A percentile compares a stretch with the other conserved stretches of the same genome.
Evolutionary conservation across 257 asterid species (phyloP).

Genomic region (Ilex aquifolium): DNA sequence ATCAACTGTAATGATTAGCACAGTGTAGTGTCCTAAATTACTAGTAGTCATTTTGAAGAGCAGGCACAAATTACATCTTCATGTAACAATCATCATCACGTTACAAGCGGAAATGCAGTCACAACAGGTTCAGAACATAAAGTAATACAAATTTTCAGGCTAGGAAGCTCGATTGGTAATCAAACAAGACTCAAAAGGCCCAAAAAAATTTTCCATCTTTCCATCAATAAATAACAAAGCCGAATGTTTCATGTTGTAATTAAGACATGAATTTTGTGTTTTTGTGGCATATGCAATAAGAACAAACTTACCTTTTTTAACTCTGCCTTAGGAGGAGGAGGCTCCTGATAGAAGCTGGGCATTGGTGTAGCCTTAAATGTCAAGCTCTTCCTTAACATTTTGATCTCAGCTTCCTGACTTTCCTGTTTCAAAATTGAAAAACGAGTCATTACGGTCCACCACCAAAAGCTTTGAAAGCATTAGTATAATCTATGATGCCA

Average conservation of each 20-base stretch:
- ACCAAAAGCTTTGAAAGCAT: neutral
- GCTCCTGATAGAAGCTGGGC: slow-evolving; percentile 99
- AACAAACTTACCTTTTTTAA: slow-evolving; percentile 68
- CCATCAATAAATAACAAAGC: too few species aligned
- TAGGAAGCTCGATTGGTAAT: too few species aligned
- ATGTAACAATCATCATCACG: too few species aligned
- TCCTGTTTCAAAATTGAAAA: slow-evolving; percentile 45
- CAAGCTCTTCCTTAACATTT: slow-evolving; percentile 72
- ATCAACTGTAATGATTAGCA: too few species aligned
- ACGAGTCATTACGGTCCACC: neutral
- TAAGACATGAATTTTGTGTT: neutral
- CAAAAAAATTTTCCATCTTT: too few species aligned
- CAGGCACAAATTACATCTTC: too few species aligned
- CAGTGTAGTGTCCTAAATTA: too few species aligned
- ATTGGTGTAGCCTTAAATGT: slow-evolving; percentile 93
- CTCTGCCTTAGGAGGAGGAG: slow-evolving; percentile 84
- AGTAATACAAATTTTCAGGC: too few species aligned
- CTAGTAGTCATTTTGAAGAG: too few species aligned
- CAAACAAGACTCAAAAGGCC: too few species aligned
- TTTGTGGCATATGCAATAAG: slow-evolving; percentile 2
- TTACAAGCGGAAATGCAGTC: too few species aligned
- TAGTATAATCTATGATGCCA: slow-evolving; percentile 8
- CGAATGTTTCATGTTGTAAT: neutral
- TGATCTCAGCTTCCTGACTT: slow-evolving; percentile 84
- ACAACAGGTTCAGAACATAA: too few species aligned